Base-by-base conservation (phyloP, 1,284 basidiomycete genomes). In the Clitocybe nebularis region DNA sequence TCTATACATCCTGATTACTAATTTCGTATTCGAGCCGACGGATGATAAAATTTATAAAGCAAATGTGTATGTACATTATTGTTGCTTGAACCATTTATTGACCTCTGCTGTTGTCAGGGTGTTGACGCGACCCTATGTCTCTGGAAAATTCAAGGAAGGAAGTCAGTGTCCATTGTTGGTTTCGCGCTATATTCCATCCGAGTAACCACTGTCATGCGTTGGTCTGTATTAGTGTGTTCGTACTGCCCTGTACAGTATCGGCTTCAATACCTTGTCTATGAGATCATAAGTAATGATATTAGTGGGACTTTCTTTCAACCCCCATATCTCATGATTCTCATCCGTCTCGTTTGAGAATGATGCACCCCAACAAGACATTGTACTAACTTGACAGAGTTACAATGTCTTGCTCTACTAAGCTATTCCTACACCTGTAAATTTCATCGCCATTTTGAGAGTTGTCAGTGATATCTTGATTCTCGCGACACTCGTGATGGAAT, bases 151-250 rank as follows among this genome's bases (percentile, higher is more conserved):
- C 50, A 67, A 69, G 45, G 72, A 79, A 43, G 86, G 86, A 3
- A 84, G 81, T 43, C 81, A 81, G 55, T 80, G 81, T 42, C 87
- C 86, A 3, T 52, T 87, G 36, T 51, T 74, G 14, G 74, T 86
- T 26, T 54, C 52, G 34, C 52, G 43, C 17, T 60, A 59, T 32
- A 29, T 41, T 10, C 28, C 40, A 17, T 17, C 29, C 8, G 17
- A 49, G 24, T 45, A 45, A 40, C 28, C n/a, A 20, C 20, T 20
- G 7, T 1, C 35, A 36, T 23, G 16, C 23, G 13, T 39, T 39
- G 8, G 16, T 39, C 10, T 35, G 8, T 11, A 28, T 13, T 22
- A 22, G 13, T 14, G 17, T 11, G 10, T n/a, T n/a, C 6, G 11
- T n/a, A 6, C 16, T 14, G 17, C 11, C 22, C 41, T 13, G 21